phyloP scores from a whole-genome alignment of 2,329 filamentous ascomycete genomes.

The Colletotrichum melonis region DNA sequence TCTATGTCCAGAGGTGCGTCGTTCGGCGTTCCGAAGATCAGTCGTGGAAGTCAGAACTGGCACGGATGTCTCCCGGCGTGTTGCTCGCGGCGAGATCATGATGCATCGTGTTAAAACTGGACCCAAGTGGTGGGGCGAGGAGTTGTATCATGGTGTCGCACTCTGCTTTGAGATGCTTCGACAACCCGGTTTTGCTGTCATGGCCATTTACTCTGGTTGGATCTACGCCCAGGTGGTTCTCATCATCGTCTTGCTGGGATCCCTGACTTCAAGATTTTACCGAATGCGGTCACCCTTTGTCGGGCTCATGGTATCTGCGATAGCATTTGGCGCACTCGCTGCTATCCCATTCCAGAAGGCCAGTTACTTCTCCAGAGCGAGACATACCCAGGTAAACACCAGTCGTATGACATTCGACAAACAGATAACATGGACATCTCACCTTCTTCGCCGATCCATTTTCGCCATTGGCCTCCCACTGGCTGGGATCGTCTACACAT shows the following conservation, averaged over 20 bases:
- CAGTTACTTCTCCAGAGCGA: constrained; percentile 73
- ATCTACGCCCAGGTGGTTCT: constrained; percentile 82
- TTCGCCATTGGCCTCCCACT: constrained; percentile 77
- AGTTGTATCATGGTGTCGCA: constrained; percentile 76
- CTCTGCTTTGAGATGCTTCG: constrained; percentile 77
- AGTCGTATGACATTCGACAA: constrained; percentile 76
- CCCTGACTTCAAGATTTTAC: constrained; percentile 77
- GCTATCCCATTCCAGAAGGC: constrained; percentile 82
- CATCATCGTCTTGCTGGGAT: constrained; percentile 77
- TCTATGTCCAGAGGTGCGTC: constrained; percentile 77
- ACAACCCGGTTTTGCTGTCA: constrained; percentile 78
- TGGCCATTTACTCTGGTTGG: constrained; percentile 81
- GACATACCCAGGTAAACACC: constrained; percentile 67
- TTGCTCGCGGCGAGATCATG: constrained; percentile 80
- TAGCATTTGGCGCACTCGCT: constrained; percentile 76
- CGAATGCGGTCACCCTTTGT: constrained; percentile 72
- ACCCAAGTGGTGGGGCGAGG: constrained; percentile 81
- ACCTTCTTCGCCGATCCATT: constrained; percentile 74
- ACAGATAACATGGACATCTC: constrained; percentile 76
- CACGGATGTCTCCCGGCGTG: constrained; percentile 63
- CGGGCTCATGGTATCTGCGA: constrained; percentile 72
- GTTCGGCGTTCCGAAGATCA: constrained; percentile 75
- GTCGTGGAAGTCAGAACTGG: constrained; percentile 72
- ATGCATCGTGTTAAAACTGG: constrained; percentile 79
- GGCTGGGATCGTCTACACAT: constrained; percentile 74